Evolutionary conservation across 169 alveolate genomes (phyloP).

Genomic region (Blepharisma undulans): DNA sequence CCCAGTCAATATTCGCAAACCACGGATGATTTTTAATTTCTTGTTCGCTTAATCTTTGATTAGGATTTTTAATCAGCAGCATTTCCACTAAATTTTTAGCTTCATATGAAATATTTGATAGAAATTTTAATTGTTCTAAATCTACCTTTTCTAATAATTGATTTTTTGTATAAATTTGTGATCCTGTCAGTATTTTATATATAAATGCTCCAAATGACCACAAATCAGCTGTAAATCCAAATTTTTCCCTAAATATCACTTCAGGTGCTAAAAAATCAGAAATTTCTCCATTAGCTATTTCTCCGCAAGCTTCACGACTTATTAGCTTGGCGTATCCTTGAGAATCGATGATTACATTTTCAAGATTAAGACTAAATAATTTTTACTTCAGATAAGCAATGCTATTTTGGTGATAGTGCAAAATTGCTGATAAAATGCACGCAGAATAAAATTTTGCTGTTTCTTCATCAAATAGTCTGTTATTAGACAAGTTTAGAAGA

Average conservation of each 20-base stretch:
- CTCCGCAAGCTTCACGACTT: slow-evolving; percentile 81
- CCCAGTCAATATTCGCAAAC: slow-evolving; percentile 56
- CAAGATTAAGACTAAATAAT: slow-evolving; percentile 63
- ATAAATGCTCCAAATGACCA: slow-evolving; percentile 68
- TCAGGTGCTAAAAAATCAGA: slow-evolving; percentile 78
- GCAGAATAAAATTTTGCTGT: slow-evolving; percentile 90
- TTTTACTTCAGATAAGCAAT: slow-evolving; percentile 80
- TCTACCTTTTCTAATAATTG: slow-evolving; percentile 43
- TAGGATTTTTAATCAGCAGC: slow-evolving; percentile 79
- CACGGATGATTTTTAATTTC: slow-evolving; percentile 83
- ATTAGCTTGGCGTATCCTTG: slow-evolving; percentile 79
- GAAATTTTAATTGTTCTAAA: slow-evolving; percentile 43
- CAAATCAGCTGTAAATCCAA: slow-evolving; percentile 69
- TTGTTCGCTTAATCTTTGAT: slow-evolving; percentile 70
- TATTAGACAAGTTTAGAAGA: slow-evolving; percentile 82
- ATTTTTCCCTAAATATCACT: slow-evolving; percentile 50
- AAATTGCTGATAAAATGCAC: slow-evolving; percentile 87
- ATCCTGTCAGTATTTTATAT: slow-evolving; percentile 66
- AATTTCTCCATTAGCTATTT: slow-evolving; percentile 68
- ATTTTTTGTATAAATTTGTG: slow-evolving; percentile 59
- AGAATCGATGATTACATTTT: slow-evolving; percentile 74
- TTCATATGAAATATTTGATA: slow-evolving; percentile 43
- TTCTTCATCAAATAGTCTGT: slow-evolving; percentile 83
- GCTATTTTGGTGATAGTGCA: slow-evolving; percentile 82
- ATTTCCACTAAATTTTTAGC: slow-evolving; percentile 56